Percentiles rank a stretch among this genome's conserved stretches.
Conservation (phyloP, 2,329 filamentous ascomycete genomes). For the Arthrocladium fulminans region DNA sequence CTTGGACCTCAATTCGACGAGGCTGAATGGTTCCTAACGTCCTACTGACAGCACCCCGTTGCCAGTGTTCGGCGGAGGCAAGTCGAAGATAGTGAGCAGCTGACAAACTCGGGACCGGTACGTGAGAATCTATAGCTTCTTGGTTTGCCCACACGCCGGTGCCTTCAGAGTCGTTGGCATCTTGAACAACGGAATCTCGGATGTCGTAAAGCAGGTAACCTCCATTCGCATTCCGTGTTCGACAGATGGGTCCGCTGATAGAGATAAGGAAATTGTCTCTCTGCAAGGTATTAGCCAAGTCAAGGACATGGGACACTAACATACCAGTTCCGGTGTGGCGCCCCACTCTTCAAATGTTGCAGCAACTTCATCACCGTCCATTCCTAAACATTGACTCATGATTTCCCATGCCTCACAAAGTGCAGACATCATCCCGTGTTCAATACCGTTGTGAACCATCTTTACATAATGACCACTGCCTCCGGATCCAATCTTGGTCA, state of each 20-base stretch:
- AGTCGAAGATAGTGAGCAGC: slow-evolving; percentile 55
- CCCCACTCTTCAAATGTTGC: slow-evolving; percentile 55
- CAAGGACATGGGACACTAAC: slow-evolving; percentile 31
- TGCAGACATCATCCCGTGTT: slow-evolving; percentile 60
- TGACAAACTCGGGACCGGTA: slow-evolving; percentile 55
- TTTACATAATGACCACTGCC: slow-evolving; percentile 65
- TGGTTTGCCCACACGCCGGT: slow-evolving; percentile 58
- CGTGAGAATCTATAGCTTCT: slow-evolving; percentile 53
- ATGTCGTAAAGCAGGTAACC: slow-evolving; percentile 52
- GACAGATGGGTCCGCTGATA: slow-evolving; percentile 55
- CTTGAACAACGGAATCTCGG: slow-evolving; percentile 63
- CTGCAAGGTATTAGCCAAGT: not conserved
- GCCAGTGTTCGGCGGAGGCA: slow-evolving; percentile 52
- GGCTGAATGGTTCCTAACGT: slow-evolving; percentile 13
- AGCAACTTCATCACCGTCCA: slow-evolving; percentile 53
- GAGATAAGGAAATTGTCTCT: slow-evolving; percentile 52
- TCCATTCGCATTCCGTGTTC: slow-evolving; percentile 31
- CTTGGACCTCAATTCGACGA: slow-evolving; percentile 7
- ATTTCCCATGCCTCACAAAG: slow-evolving; percentile 58
- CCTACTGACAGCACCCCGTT: slow-evolving; percentile 40
- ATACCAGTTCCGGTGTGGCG: slow-evolving; percentile 32
- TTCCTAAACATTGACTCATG: slow-evolving; percentile 49
- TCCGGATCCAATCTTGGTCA: slow-evolving; percentile 51
- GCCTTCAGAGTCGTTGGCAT: slow-evolving; percentile 57
- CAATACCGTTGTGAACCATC: slow-evolving; percentile 68